Conservation (phyloP, 106 monocot species). For the Gastrodia elata region DNA sequence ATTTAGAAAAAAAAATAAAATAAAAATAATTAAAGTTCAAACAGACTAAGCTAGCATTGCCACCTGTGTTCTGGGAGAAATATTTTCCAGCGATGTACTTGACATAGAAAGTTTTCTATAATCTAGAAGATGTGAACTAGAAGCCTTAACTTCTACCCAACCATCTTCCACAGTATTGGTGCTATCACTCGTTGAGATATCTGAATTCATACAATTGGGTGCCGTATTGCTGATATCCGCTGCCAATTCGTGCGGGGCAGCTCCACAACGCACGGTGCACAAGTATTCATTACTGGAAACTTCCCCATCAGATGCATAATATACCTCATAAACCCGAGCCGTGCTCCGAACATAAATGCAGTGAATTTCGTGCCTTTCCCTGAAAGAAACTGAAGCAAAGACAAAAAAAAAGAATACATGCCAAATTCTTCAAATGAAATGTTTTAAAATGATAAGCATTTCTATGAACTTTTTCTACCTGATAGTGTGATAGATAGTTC, state of each 20-base stretch:
- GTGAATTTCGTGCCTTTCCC: slow-evolving; percentile 59
- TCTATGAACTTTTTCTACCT: too few species aligned
- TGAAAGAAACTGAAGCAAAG: slow-evolving; percentile 56
- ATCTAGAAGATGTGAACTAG: slow-evolving; percentile 24
- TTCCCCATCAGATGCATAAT: slow-evolving; percentile 35
- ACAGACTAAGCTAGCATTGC: background rate
- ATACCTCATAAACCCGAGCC: slow-evolving; percentile 72
- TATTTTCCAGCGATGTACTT: slow-evolving; percentile 6
- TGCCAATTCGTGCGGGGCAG: slow-evolving; percentile 18
- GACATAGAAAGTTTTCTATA: slow-evolving; percentile 3
- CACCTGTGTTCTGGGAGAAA: slow-evolving; percentile 32
- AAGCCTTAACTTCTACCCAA: slow-evolving; percentile 67
- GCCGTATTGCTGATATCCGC: slow-evolving; percentile 1
- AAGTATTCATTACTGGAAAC: slow-evolving; percentile 53
- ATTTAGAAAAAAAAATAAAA: background rate
- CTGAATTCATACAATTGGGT: slow-evolving; percentile 9
- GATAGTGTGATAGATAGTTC: too few species aligned
- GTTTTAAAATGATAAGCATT: too few species aligned
- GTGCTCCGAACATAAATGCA: slow-evolving; percentile 68
- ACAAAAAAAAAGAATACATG: background rate
- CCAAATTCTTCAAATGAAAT: background rate
- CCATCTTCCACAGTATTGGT: slow-evolving; percentile 53
- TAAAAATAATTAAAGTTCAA: slow-evolving; percentile 4
- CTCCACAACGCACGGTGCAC: slow-evolving; percentile 76
- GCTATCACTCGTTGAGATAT: slow-evolving; percentile 19